Conservation (phyloP, 108 stramenopile species). For the Fistulifera solaris region DNA sequence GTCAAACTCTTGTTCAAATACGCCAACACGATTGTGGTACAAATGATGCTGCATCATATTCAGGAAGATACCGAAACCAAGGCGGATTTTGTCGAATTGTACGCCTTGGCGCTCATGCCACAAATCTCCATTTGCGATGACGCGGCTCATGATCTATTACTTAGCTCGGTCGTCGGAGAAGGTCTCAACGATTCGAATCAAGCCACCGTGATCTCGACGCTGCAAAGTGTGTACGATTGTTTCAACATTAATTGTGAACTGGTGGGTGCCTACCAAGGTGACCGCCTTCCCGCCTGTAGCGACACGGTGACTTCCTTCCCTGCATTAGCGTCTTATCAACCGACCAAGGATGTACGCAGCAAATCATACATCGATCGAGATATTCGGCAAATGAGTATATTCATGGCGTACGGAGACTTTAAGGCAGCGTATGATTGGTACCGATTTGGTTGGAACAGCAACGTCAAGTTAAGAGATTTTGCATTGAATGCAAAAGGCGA, state of each 20-base stretch:
- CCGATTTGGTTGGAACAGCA: constrained; percentile 35
- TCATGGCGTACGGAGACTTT: constrained; percentile 25
- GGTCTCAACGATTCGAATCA: constrained; percentile 7
- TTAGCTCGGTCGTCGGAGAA: constrained; percentile 20
- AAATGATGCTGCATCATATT: constrained; percentile 61
- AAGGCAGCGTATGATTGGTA: constrained; percentile 41
- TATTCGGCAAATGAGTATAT: constrained; percentile 31
- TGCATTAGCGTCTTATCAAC: constrained; percentile 15
- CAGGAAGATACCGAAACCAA: constrained; percentile 16
- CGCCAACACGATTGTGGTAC: constrained; percentile 68
- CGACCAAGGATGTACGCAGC: constrained; percentile 8
- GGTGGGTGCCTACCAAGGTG: constrained; percentile 39
- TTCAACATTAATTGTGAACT: constrained; percentile 36
- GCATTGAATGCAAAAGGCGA: constrained; percentile 8
- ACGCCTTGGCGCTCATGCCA: constrained; percentile 40
- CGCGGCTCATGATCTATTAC: constrained; percentile 14
- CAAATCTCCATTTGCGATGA: constrained; percentile 37
- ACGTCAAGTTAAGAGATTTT: constrained; percentile 21
- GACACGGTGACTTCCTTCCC: constrained; percentile 8
- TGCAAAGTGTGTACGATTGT: constrained; percentile 40
- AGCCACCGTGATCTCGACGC: constrained; percentile 11
- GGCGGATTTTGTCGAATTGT: constrained; percentile 38
- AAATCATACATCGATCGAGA: constrained; percentile 41
- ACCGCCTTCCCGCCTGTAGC: constrained; percentile 20
- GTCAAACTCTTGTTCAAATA: constrained; percentile 23